A percentile compares a stretch with the other conserved stretches of the same genome.
These are phyloP conservation scores for Penicillium sp. DNA, from an alignment of 2,329 filamentous ascomycete genomes.

Conservation along the genomic window DNA sequence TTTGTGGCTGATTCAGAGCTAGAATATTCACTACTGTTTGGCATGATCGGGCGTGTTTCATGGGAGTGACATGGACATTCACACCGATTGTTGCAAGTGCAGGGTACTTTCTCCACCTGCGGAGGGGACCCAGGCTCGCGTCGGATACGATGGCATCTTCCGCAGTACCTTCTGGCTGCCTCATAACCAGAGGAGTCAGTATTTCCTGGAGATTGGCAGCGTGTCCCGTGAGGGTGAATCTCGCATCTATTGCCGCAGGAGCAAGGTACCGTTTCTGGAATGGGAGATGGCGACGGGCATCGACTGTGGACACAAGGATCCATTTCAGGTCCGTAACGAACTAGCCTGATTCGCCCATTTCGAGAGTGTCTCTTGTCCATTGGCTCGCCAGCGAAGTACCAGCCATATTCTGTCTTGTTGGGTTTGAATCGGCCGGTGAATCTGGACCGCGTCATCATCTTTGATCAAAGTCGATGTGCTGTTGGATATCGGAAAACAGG, in stretches of 20 bases:
- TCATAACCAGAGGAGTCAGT: neutral
- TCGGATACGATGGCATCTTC: neutral
- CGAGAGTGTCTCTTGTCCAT: conserved; percentile 6
- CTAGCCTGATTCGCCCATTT: conserved; percentile 1
- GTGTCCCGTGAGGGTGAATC: conserved; percentile 1
- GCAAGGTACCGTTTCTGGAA: conserved; percentile 6
- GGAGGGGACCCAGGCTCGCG: neutral
- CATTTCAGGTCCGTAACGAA: conserved; percentile 2
- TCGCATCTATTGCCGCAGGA: conserved; percentile 1
- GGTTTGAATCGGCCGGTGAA: conserved; percentile 2
- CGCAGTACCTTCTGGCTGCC: neutral
- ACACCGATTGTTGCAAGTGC: conserved; percentile 1
- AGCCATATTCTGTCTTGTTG: neutral
- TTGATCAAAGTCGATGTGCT: neutral
- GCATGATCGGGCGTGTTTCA: neutral
- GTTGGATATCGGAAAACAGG: neutral
- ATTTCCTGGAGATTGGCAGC: conserved; percentile 2
- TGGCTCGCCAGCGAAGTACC: conserved; percentile 9
- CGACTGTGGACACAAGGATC: conserved; percentile 5
- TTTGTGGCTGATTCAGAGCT: neutral
- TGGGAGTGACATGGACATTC: neutral
- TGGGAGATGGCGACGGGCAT: conserved; percentile 10
- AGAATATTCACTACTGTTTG: neutral
- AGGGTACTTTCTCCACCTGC: neutral
- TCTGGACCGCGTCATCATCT: conserved; percentile 1